phyloP scores from a whole-genome alignment of 345 rosid genomes.

The Hibiscus mutabilis region DNA sequence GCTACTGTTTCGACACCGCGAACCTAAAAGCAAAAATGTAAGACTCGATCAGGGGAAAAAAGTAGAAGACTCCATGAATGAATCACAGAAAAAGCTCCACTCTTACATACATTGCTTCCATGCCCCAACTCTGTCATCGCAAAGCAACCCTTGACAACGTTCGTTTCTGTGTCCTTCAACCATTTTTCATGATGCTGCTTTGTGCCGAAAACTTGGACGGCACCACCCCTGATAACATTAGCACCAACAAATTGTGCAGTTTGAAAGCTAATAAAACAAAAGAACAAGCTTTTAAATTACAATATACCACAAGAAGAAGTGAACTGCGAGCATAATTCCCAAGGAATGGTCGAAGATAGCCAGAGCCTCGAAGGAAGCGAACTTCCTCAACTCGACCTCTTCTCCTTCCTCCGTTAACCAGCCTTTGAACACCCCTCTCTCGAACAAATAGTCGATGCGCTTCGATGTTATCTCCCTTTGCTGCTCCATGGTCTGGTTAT shows the following conservation, averaged over 20 bases:
- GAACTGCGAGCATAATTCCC: slow-evolving; percentile 68
- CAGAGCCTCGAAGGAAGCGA: slow-evolving; percentile 50
- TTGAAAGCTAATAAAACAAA: neutral
- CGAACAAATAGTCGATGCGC: slow-evolving; percentile 50
- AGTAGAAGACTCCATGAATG: neutral
- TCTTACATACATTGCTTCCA: slow-evolving; percentile 83
- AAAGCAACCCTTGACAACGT: slow-evolving; percentile 74
- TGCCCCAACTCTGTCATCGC: slow-evolving; percentile 97
- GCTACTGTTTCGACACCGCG: slow-evolving; percentile 89
- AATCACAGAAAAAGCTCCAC: neutral
- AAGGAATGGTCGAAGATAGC: slow-evolving; percentile 67
- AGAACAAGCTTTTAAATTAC: neutral
- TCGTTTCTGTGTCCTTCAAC: slow-evolving; percentile 67
- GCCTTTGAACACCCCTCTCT: slow-evolving; percentile 57
- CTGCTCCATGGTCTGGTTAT: slow-evolving; percentile 87
- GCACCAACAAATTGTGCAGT: neutral
- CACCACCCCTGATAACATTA: slow-evolving; percentile 63
- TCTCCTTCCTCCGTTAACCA: slow-evolving; percentile 63
- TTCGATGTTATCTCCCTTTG: slow-evolving; percentile 82
- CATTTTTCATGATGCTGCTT: slow-evolving; percentile 85
- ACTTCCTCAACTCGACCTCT: slow-evolving; percentile 52
- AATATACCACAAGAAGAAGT: slow-evolving; percentile 65
- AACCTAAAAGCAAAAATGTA: slow-evolving; percentile 41
- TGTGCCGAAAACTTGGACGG: slow-evolving; percentile 77
- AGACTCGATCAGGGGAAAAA: neutral